phyloP scores from a whole-genome alignment of 257 asterid species.

The Solanum neorickii region DNA sequence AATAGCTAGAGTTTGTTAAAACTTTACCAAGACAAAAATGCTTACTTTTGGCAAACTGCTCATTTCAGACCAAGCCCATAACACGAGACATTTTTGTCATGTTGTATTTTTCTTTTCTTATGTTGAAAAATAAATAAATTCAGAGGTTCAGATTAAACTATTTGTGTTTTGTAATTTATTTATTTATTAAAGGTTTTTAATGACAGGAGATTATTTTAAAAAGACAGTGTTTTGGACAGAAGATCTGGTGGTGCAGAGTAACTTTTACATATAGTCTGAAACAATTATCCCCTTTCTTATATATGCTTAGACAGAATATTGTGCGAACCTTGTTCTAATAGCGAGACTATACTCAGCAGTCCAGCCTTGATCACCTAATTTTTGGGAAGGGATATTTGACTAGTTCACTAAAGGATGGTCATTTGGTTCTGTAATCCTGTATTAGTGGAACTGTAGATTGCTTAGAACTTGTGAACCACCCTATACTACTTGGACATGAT shows the following conservation, averaged over 20 bases:
- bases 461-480: neutral
- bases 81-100: neutral
- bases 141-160: too few species aligned
- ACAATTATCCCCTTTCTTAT: neutral
- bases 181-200: neutral
- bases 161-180: too few species aligned
- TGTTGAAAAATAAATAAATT: neutral
- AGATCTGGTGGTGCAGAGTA: neutral
- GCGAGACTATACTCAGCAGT: neutral
- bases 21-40: neutral
- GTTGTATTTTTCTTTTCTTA: neutral
- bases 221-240: neutral
- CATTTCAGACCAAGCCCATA: neutral
- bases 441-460: neutral
- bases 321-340: neutral
- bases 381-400: neutral
- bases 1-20: neutral
- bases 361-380: neutral
- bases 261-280: neutral
- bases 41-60: neutral
- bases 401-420: neutral
- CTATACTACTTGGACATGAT: neutral
- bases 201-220: neutral
- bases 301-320: neutral
- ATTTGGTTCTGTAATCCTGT: neutral